Evolutionary conservation across 805 yeast genomes (phyloP).

Genomic region (Jamesozyma spencerorum): DNA sequence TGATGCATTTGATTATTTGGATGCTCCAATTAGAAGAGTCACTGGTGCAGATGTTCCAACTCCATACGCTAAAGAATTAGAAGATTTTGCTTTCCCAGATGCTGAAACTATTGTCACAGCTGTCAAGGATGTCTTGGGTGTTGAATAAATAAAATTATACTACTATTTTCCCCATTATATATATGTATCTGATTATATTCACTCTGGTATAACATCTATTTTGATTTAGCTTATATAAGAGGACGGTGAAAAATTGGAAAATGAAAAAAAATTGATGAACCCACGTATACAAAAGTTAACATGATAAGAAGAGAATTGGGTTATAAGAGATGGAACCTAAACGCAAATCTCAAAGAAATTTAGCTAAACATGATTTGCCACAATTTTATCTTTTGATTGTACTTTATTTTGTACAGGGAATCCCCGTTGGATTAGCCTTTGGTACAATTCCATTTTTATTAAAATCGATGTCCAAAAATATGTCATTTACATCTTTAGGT

Average conservation of each 20-base stretch:
- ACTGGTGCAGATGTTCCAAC: slow-evolving; percentile 99
- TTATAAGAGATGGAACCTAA: slow-evolving; percentile 3
- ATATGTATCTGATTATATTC: too few relatives aligned
- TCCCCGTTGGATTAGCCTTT: slow-evolving; percentile 92
- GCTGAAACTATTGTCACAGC: slow-evolving; percentile 83
- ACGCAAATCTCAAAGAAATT: background rate
- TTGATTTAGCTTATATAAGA: background rate
- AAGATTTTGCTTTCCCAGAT: slow-evolving; percentile 98
- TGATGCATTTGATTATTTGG: slow-evolving; percentile 95
- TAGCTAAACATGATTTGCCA: slow-evolving; percentile 48
- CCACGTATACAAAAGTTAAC: background rate
- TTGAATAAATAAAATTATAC: slow-evolving; percentile 31
- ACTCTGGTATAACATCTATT: too few relatives aligned
- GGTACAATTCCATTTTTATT: slow-evolving; percentile 88
- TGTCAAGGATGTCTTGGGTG: slow-evolving; percentile 65
- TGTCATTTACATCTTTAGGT: slow-evolving; percentile 84
- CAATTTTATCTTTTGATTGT: slow-evolving; percentile 67
- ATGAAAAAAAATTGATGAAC: too few relatives aligned
- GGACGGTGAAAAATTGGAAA: too few relatives aligned
- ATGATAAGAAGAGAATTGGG: too few relatives aligned
- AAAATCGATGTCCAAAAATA: slow-evolving; percentile 49
- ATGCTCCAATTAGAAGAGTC: slow-evolving; percentile 96
- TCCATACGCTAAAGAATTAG: slow-evolving; percentile 92
- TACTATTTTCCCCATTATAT: too few relatives aligned
- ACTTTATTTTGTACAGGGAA: slow-evolving; percentile 83